Percentiles rank a stretch among this genome's conserved stretches.
Evolutionary conservation across 2,329 filamentous ascomycete genomes (phyloP).

Genomic region (Cadophora malorum): DNA sequence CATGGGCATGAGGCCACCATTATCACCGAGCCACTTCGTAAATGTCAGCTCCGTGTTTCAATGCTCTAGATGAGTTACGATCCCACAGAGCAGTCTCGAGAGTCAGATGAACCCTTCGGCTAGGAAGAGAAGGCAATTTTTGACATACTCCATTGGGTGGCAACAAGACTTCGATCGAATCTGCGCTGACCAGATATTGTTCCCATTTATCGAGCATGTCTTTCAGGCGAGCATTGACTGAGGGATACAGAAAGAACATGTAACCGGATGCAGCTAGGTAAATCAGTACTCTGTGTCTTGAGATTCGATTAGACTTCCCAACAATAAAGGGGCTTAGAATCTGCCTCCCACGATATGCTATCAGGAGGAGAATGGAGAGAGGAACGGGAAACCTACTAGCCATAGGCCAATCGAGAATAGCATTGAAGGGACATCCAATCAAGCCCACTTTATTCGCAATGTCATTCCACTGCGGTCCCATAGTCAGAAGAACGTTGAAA

Average conservation of each 20-base stretch:
- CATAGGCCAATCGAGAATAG: neutral
- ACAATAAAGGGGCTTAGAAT: too few species aligned
- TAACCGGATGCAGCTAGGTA: neutral
- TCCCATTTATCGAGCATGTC: neutral
- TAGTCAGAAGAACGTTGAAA: neutral
- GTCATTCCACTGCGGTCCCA: neutral
- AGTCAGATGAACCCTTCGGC: neutral
- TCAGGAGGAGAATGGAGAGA: neutral
- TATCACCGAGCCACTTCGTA: neutral
- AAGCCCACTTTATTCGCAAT: neutral
- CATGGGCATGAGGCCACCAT: neutral
- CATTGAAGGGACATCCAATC: neutral
- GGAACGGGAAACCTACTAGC: neutral
- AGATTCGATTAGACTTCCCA: neutral
- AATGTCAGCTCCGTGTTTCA: neutral
- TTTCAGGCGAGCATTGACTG: neutral
- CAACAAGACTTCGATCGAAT: neutral
- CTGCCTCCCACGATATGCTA: neutral
- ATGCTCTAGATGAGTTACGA: neutral
- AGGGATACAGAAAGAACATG: neutral
- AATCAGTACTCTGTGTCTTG: neutral
- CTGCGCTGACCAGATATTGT: neutral
- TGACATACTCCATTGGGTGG: neutral
- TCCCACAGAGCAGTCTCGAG: neutral
- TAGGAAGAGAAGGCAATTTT: neutral